Base-by-base conservation (phyloP, 345 rosid genomes). In the Isatis tinctoria region DNA sequence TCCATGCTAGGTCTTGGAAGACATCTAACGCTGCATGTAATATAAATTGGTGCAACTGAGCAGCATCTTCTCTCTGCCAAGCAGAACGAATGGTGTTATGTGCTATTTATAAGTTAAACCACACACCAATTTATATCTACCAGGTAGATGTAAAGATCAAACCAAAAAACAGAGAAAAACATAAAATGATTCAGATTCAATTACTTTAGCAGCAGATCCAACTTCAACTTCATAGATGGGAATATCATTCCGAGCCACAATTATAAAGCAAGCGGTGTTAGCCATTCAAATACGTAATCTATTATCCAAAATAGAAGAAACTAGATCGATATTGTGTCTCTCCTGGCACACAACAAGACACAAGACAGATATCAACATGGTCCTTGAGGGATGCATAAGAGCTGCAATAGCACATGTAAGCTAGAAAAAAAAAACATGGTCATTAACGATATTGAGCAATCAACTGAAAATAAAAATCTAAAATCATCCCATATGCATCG, bases 211-310 rank as follows among this genome's bases (percentile, higher is more conserved):
- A 44, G 93, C 87, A 71, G 98, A 87, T 56, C 98, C 98, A 68
- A 92, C 89, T 88, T 95, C 96, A 67, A 97, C 97, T 86, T 95
- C 98, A 63, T 90, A 95, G 61, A 95, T 88, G 6, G 98, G 99
- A 74, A 92, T 92, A 69, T 95, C 97, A 40, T 95, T 89, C 78
- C 94, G 67, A 79, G 91, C 93, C 48, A 95, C 97, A 0, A 95
- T 90, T 57, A 92, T 87, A 63, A 95, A 95, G 69, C 94, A 92
- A 24, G 99, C 97, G 2, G 98, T 92, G 10, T 79, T 86, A 18
- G 98, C 89, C 98, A 95, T 95, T 35, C 60, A 27, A 13, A 18
- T 6, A 40, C 33, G 10, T 3, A 27, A 27, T 3, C 20, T 22
- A 22, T 4, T 37, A 39, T 26, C 7, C 32, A 22, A 43, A 11